Percentiles rank a stretch among this genome's conserved stretches.
Evolutionary conservation across 306 rosid species (phyloP).

Genomic region (Spatholobus suberectus): DNA sequence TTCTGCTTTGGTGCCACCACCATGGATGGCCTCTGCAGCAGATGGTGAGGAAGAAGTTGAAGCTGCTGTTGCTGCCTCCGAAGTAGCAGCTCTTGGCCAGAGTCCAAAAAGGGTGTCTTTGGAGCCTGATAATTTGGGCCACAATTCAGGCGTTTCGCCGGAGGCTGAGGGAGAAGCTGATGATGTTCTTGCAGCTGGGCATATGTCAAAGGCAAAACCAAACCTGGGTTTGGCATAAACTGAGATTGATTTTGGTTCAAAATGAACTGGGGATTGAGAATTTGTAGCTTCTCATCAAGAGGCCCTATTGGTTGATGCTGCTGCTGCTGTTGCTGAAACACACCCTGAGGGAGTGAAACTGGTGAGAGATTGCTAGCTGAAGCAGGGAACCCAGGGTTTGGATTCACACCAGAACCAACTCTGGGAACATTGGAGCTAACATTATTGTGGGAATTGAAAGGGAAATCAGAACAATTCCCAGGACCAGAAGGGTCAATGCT

Average conservation of each 20-base stretch:
- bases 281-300: conserved; percentile 72
- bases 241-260: conserved; percentile 69
- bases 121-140: conserved; percentile 52
- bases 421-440: conserved; percentile 35
- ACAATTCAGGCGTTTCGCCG: conserved; percentile 63
- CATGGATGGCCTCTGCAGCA: conserved; percentile 56
- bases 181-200: conserved; percentile 70
- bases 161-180: conserved; percentile 60
- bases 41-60: conserved; percentile 54
- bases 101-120: conserved; percentile 51
- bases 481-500: conserved; percentile 52
- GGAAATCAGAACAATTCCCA: conserved; percentile 58
- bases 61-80: conserved; percentile 56
- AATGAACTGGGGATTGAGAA: conserved; percentile 57
- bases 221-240: conserved; percentile 57
- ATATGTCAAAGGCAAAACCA: conserved; percentile 66
- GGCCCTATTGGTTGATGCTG: conserved; percentile 50
- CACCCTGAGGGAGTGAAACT: conserved; percentile 43
- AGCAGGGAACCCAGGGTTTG: conserved; percentile 48
- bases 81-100: conserved; percentile 58
- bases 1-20: conserved; percentile 59
- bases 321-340: conserved; percentile 53
- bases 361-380: conserved; percentile 46
- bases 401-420: conserved; percentile 42
- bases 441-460: conserved; percentile 41